These are phyloP conservation scores for Straminergon stramineum DNA, from an alignment of 225 moss, liverwort and hornwort genomes.

Conservation along the genomic window DNA sequence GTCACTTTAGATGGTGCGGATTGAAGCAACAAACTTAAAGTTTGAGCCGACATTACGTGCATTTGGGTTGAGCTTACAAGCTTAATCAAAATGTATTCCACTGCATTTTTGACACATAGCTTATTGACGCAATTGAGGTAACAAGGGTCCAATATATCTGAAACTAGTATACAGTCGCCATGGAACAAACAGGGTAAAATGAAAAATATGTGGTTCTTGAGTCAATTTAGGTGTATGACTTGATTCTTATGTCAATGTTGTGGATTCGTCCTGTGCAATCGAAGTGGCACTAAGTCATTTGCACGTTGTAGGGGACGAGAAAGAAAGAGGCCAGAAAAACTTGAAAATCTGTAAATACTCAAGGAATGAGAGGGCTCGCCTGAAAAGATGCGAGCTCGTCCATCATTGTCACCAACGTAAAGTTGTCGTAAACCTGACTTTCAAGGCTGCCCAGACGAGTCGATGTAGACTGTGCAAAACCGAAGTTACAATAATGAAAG, in stretches of 20 bases:
- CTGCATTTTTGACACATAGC: no score
- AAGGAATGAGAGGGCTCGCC: neutral
- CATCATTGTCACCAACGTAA: neutral
- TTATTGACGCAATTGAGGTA: neutral
- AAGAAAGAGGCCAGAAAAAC: neutral
- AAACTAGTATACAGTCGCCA: neutral
- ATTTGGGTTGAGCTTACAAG: neutral
- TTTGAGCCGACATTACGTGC: neutral
- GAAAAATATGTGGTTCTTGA: neutral
- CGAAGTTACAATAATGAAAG: neutral
- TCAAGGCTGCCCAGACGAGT: neutral
- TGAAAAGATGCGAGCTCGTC: neutral
- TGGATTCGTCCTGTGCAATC: neutral
- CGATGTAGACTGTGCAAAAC: neutral
- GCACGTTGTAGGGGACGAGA: neutral
- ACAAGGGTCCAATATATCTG: neutral
- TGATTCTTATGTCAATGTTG: neutral
- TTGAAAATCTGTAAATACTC: neutral
- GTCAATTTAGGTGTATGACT: neutral
- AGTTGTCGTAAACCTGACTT: neutral
- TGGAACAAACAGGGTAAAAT: no score
- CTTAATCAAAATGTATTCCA: neutral
- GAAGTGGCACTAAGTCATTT: neutral
- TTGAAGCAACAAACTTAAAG: no score
- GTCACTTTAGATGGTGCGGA: neutral